Evolutionary conservation across 108 stramenopile species (phyloP).

Genomic region (Pseudonitzschia pungens): DNA sequence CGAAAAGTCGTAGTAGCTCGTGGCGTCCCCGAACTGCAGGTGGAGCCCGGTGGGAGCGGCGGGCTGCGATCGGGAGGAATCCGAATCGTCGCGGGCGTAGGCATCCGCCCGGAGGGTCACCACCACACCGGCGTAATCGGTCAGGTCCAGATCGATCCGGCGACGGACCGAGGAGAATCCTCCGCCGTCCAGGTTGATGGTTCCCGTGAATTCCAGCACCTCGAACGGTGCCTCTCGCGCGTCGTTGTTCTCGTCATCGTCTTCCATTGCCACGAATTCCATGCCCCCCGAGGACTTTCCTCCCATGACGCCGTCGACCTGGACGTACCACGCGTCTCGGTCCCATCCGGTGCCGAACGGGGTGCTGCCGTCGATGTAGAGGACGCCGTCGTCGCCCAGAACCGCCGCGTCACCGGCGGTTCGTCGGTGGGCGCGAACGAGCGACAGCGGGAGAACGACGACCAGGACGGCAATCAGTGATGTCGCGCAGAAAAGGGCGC

Average conservation of each 20-base stretch:
- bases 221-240: background rate
- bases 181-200: constrained; percentile 2
- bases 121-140: background rate
- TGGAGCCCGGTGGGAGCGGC: background rate
- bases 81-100: background rate
- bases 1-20: constrained; percentile 11
- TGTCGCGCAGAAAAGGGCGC: too few relatives aligned
- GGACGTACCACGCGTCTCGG: constrained; percentile 2
- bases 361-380: background rate
- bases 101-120: constrained; percentile 1
- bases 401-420: too few relatives aligned
- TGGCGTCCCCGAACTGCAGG: background rate
- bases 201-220: background rate
- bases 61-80: background rate
- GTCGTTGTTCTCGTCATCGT: background rate
- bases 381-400: too few relatives aligned
- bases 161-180: constrained; percentile 8
- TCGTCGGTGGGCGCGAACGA: too few relatives aligned
- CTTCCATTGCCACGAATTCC: constrained; percentile 6
- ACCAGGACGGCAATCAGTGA: too few relatives aligned
- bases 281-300: constrained; percentile 9
- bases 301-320: constrained; percentile 22
- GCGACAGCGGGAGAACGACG: too few relatives aligned
- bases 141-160: background rate
- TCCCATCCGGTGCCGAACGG: constrained; percentile 6